Evolutionary conservation across 2,329 filamentous ascomycete genomes (phyloP).

Genomic region (Aspergillus calidoustus): DNA sequence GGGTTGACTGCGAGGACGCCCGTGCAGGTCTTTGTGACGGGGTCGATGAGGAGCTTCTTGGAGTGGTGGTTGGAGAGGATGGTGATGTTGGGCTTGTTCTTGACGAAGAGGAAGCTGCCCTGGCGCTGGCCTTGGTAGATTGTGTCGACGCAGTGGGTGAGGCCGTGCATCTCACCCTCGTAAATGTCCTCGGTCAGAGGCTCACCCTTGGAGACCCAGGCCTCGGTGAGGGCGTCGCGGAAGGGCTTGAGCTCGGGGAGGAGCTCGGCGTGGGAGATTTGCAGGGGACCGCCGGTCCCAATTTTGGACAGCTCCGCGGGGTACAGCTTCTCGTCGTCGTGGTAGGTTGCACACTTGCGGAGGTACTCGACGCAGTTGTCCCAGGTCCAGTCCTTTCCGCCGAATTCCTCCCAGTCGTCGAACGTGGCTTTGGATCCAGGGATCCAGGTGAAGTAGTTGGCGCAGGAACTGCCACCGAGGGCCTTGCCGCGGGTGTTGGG

Average conservation of each 20-base stretch:
- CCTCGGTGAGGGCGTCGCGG: constrained; percentile 48
- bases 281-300: constrained; percentile 57
- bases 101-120: constrained; percentile 56
- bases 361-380: constrained; percentile 57
- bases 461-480: constrained; percentile 61
- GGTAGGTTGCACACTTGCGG: constrained; percentile 61
- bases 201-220: constrained; percentile 60
- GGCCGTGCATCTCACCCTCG: constrained; percentile 59
- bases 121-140: constrained; percentile 64
- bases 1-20: constrained; percentile 55
- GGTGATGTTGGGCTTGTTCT: constrained; percentile 60
- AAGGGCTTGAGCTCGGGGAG: constrained; percentile 59
- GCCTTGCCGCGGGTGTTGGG: constrained; percentile 65
- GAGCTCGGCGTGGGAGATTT: constrained; percentile 60
- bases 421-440: constrained; percentile 63
- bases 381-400: constrained; percentile 61
- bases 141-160: constrained; percentile 58
- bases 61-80: constrained; percentile 55
- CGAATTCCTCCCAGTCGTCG: constrained; percentile 54
- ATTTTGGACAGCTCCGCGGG: constrained; percentile 56
- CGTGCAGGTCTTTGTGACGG: constrained; percentile 43
- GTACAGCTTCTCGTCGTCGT: constrained; percentile 58
- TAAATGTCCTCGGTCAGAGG: constrained; percentile 60
- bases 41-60: constrained; percentile 60
- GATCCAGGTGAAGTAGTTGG: constrained; percentile 70